Conservation (phyloP, 495 filamentous ascomycete species). For the Ramalina peruviana region DNA sequence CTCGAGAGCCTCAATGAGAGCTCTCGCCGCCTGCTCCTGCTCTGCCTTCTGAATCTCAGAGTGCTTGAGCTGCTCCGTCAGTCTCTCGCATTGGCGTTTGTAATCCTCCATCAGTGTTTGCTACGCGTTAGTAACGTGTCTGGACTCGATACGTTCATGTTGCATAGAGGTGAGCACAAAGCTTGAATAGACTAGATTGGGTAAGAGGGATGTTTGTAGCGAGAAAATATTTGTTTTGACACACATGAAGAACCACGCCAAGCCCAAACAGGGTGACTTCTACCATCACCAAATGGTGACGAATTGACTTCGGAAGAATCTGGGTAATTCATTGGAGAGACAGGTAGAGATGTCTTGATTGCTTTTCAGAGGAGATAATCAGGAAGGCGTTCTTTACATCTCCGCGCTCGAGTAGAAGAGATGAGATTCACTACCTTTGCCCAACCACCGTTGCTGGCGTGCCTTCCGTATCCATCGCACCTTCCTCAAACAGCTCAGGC, state of each 20-base stretch:
- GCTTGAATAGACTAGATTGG: background rate
- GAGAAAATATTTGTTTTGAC: background rate
- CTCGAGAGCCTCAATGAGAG: background rate
- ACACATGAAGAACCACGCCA: background rate
- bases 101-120: background rate
- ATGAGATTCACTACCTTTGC: background rate
- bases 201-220: background rate
- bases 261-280: no score
- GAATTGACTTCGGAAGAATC: no score
- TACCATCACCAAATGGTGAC: no score
- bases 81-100: background rate
- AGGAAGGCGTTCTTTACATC: background rate
- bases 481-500: slow-evolving; percentile 3
- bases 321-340: no score
- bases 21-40: background rate
- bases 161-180: background rate
- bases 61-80: background rate
- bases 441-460: background rate
- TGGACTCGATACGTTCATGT: background rate
- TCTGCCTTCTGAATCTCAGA: background rate
- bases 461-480: background rate
- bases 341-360: no score
- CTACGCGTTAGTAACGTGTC: background rate
- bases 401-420: background rate
- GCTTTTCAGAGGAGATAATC: no score